Base-by-base conservation (phyloP, 2,329 filamentous ascomycete genomes). In the Curvularia lunata region DNA sequence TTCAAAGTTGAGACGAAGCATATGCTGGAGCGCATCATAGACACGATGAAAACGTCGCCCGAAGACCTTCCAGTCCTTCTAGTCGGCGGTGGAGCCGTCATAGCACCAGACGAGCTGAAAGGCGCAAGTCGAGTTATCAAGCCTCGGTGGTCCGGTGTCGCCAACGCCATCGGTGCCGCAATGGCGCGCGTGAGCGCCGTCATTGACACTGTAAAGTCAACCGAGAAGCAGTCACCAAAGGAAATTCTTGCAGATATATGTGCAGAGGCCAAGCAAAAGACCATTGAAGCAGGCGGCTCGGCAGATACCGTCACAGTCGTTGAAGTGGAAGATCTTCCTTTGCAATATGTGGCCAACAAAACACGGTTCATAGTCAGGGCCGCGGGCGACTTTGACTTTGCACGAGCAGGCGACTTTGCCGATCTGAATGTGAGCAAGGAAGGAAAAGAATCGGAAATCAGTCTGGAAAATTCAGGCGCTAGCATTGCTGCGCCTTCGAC, bases 161-260 rank as follows among this genome's bases (percentile, higher is more conserved):
- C 87, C 8, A 89, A 89, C 65, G 86, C 86, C 0, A 86, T 89
- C 9, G 86, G 86, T 1, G 86, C 86, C 8, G 86, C 86, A 0
- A 86, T 85, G 56, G 85, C 86, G 1, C 77, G 84, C 38, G 85
- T 88, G 2, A 86, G 83, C 56, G 66, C 69, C 30, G 67, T 74
- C 16, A 81, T 82, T 1, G 73, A 78, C 10, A 79, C 75, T 0
- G 68, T 80, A 5, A 73, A 77, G 48, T 77, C 74, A 1, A 78
- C 74, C 0, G 75, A 78, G 38, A 71, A 72, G 53, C 70, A 67
- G 12, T 70, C 62, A 2, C 60, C 67, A 7, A 76, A 74, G 51
- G 73, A 75, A 27, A 32, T 76, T 9, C 49, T 80, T 2, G 71
- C 68, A 6, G 73, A 78, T 8, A 72, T 80, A 3, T 75, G 69